phyloP scores from a whole-genome alignment of 1,139 yeast genomes.

The Groenewaldozyma auringiensis region DNA sequence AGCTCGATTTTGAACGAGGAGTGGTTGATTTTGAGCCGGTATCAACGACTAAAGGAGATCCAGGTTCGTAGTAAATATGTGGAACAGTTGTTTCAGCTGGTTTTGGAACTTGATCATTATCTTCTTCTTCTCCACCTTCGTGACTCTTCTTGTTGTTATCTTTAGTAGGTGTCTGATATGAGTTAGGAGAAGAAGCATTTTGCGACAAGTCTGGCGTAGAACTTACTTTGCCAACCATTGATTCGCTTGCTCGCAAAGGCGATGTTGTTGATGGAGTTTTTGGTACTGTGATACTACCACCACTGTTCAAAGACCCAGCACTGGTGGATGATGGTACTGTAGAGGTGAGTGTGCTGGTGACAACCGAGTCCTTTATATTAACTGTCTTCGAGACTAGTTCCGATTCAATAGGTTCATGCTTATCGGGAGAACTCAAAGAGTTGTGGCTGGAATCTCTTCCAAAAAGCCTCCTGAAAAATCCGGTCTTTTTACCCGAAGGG shows the following conservation, averaged over 20 bases:
- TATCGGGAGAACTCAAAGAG: neutral
- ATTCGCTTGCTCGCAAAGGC: neutral
- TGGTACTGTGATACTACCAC: no score
- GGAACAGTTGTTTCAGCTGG: no score
- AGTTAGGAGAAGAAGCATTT: no score
- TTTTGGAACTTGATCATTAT: no score
- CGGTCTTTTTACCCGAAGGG: neutral
- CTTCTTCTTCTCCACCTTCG: no score
- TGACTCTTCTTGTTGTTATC: no score
- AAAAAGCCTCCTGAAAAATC: conserved; percentile 4
- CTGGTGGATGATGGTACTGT: neutral
- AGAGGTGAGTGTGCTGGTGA: no score
- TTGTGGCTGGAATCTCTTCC: conserved; percentile 2
- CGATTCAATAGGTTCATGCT: neutral
- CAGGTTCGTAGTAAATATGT: neutral
- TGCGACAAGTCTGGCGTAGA: neutral
- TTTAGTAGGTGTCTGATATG: no score
- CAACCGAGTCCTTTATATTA: no score
- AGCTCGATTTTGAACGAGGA: neutral
- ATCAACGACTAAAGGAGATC: neutral
- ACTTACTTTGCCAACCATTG: neutral
- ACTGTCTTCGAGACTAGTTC: no score
- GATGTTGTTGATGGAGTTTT: no score
- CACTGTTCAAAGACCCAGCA: no score
- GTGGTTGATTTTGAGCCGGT: neutral